Evolutionary conservation across 2,329 filamentous ascomycete species (phyloP).

Genomic region (Pestalotiopsis sp.): DNA sequence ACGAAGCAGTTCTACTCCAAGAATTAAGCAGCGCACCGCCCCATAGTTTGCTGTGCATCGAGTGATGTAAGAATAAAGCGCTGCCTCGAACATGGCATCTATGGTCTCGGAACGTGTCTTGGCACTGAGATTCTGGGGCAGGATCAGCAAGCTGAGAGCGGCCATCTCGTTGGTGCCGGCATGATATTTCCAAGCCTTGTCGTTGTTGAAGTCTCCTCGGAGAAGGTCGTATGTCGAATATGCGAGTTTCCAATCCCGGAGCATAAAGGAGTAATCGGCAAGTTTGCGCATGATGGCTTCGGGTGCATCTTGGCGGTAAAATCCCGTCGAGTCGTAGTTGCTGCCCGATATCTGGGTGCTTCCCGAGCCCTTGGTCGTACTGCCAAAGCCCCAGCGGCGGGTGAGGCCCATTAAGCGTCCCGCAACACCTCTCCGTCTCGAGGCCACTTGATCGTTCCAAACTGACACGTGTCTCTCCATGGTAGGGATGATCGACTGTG

Average conservation of each 20-base stretch:
- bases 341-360: slow-evolving; percentile 48
- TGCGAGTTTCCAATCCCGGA: slow-evolving; percentile 92
- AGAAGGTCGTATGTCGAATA: slow-evolving; percentile 90
- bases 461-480: slow-evolving; percentile 91
- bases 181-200: slow-evolving; percentile 96
- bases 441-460: slow-evolving; percentile 98
- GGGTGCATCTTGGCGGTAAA: slow-evolving; percentile 79
- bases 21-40: slow-evolving; percentile 72
- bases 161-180: slow-evolving; percentile 96
- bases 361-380: slow-evolving; percentile 60
- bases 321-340: slow-evolving; percentile 81
- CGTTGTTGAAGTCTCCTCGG: slow-evolving; percentile 84
- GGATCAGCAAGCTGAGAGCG: slow-evolving; percentile 78
- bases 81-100: slow-evolving; percentile 84
- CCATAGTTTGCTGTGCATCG: slow-evolving; percentile 79
- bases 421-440: slow-evolving; percentile 80
- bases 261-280: slow-evolving; percentile 95
- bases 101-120: slow-evolving; percentile 80
- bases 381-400: slow-evolving; percentile 85
- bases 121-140: slow-evolving; percentile 68
- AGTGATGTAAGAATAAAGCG: slow-evolving; percentile 89
- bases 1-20: slow-evolving; percentile 80
- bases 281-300: slow-evolving; percentile 93
- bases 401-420: slow-evolving; percentile 95
- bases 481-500: slow-evolving; percentile 88